Conservation (phyloP, 2,329 filamentous ascomycete species). For the Pseudogymnoascus sp. region DNA sequence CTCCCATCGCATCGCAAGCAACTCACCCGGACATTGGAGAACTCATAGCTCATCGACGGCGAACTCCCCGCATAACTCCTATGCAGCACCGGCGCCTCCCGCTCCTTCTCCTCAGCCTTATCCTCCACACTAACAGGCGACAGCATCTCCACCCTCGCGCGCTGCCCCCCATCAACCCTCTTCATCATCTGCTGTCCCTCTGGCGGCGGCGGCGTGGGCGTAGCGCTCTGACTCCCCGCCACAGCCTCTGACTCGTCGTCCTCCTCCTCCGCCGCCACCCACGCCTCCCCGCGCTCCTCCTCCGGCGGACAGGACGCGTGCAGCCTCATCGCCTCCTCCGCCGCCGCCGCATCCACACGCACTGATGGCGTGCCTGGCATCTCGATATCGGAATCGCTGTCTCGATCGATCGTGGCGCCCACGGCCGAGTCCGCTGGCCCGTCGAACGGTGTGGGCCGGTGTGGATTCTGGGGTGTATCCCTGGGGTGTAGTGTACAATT, state of each 20-base stretch:
- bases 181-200: constrained; percentile 32
- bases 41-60: constrained; percentile 44
- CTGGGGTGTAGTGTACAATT: neutral
- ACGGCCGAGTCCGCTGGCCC: neutral
- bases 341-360: neutral
- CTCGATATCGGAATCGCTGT: neutral
- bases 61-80: constrained; percentile 29
- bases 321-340: neutral
- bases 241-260: constrained; percentile 23
- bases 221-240: constrained; percentile 10
- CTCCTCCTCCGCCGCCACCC: constrained; percentile 24
- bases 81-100: constrained; percentile 25
- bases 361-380: constrained; percentile 9
- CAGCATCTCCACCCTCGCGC: constrained; percentile 20
- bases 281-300: constrained; percentile 30
- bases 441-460: neutral
- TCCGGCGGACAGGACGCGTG: constrained; percentile 37
- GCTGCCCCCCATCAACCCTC: constrained; percentile 30
- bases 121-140: constrained; percentile 31
- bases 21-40: constrained; percentile 47
- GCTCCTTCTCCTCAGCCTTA: constrained; percentile 30
- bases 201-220: constrained; percentile 13
- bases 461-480: neutral
- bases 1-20: neutral
- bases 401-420: neutral